phyloP scores from a whole-genome alignment of 257 asterid genomes.

The Solanum arcanum region DNA sequence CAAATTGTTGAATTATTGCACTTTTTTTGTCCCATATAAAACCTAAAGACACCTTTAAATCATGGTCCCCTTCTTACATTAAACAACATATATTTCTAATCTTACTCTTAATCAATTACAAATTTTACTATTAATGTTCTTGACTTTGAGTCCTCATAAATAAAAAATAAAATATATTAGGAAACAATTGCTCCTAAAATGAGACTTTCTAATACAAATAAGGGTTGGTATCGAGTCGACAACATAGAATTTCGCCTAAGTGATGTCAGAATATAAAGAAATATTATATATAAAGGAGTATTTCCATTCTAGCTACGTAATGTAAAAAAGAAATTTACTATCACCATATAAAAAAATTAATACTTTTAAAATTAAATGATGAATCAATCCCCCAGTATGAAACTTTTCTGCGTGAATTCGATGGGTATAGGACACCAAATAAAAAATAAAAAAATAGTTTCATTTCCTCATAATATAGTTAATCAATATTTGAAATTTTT shows the following conservation, averaged over 20 bases:
- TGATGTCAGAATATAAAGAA: no score
- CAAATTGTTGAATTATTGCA: neutral
- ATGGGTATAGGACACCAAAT: neutral
- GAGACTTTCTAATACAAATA: neutral
- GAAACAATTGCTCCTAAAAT: neutral
- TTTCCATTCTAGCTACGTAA: no score
- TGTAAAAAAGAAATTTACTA: neutral
- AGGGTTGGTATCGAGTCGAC: fast-evolving
- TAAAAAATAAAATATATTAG: neutral
- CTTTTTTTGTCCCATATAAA: neutral
- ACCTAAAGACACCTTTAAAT: neutral
- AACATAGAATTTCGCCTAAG: no score
- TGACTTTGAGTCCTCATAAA: neutral
- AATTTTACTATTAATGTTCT: neutral
- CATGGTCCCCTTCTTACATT: neutral
- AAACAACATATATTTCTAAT: neutral
- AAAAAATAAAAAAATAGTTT: no score
- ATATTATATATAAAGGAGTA: no score
- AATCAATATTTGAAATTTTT: no score
- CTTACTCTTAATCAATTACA: neutral
- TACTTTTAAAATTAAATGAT: neutral
- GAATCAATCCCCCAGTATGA: neutral
- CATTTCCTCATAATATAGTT: neutral
- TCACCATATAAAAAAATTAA: neutral
- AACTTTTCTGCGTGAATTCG: no score